Evolutionary conservation across 1,284 basidiomycete genomes (phyloP), one percentile per base, ranked within the genome.

Genomic region (Leccinum subrobustum): DNA sequence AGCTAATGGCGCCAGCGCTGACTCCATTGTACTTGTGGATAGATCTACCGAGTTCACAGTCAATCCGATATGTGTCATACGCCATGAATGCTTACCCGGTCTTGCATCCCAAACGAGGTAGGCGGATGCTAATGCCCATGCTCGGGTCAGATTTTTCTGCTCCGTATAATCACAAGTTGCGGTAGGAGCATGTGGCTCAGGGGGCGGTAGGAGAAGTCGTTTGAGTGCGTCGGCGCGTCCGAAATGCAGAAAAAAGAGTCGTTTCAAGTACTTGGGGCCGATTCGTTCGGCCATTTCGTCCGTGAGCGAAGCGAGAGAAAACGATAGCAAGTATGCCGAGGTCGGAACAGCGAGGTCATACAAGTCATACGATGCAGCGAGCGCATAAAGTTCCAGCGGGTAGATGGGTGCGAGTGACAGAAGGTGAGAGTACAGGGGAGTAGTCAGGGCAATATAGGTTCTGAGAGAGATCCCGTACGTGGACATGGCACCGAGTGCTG

Each of bases 81-180:
- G 27, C 52, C 37, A 31, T 18, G 25, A 52, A 18, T 31, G 66
- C 75, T 59, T 64, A 87, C 86, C 86, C 64, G 86, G 86, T 57
- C 85, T 73, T 52, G 86, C 83, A 70, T 87, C 86, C 86, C 86
- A 88, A 11, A 85, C 83, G 14, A 88, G 79, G 70, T 88, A 88
- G 4, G 86, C 86, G 1, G 82, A 83, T 20, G 86, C 86, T 52
- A 88, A 68, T 47, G 86, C 85, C 86, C 86, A 88, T 4, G 86
- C 86, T 48, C 86, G 75, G 2, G 83, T 84, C 39, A 88, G 64
- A 62, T 79, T 84, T 70, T 86, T 87, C 70, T 88, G 86, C 66
- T 86, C 83, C 1, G 77, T 71, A 63, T 84, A 83, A 67, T 86
- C 83, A 63, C 86, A 88, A 27, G 72, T 67, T 7, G 77, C 68